Evolutionary conservation across 139 green algal species (phyloP), one percentile per base, ranked within the genome.

Genomic region (Mychonastes homosphaera): DNA sequence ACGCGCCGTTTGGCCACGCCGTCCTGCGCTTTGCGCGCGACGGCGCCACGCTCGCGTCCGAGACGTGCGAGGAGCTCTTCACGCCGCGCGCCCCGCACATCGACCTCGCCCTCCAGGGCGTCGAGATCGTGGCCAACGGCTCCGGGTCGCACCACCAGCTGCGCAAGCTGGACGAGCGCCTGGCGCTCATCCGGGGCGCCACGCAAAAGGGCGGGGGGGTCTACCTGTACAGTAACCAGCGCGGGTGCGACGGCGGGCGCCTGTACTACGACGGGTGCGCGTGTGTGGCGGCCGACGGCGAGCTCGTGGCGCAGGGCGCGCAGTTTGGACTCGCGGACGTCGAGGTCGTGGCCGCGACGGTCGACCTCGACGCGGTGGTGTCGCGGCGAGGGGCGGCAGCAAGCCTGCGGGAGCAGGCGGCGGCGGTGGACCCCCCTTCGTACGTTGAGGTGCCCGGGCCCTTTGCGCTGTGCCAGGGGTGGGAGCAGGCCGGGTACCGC

Each of bases 51-150:
- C 56, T 94, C 44, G 89, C 78, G 61, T 69, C 72, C 6, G 88
- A 98, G 64, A 94, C 87, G 1, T 97, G 91, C 49, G 91, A 97
- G 71, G 92, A 99, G 80, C 78, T 99, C 26, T 99, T 97, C 81
- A 97, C 92, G 4, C 89, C 82, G 0, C 53, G 63, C 19, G 67
- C 85, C 2, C 85, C 81, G 0, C 79, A 92, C 78, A 89, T 90
- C 35, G 69, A 30, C 8, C 72, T 93, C 27, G 78, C 84, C 0
- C 79, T 95, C 29, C 69, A 72, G 29, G 87, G 90, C 3, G 83
- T 96, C 26, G 87, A 99, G 66, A 84, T 99, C 26, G 86, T 99
- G 47, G 71, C 51, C 63, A 99, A 99, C 60, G 92, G 92, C 48
- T 88, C 71, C 33, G 92, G 92, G 36, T 84, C 62, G 51, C 92